A percentile compares a stretch with the other conserved stretches of the same genome.
Evolutionary conservation across 495 filamentous ascomycete genomes (phyloP).

Genomic region (Sphaerosporella brunnea): DNA sequence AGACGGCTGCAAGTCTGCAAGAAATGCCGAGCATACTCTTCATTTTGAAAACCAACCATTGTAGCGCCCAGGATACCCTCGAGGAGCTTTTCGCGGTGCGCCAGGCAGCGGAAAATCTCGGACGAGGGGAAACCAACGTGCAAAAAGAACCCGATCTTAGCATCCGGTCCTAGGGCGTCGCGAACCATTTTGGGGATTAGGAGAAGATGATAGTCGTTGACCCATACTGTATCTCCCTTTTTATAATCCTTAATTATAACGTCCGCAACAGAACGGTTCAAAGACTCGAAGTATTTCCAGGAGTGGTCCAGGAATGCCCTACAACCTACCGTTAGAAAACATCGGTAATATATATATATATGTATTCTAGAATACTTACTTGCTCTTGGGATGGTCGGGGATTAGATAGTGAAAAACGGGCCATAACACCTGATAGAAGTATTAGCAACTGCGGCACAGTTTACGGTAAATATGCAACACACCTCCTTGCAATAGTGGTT

Average conservation of each 20-base stretch:
- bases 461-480: too few species aligned
- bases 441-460: too few species aligned
- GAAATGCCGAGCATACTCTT: constrained; percentile 84
- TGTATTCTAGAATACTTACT: too few species aligned
- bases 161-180: constrained; percentile 63
- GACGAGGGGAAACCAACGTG: constrained; percentile 91
- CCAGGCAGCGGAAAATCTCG: constrained; percentile 80
- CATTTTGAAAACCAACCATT: constrained; percentile 77
- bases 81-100: constrained; percentile 63
- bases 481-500: constrained; percentile 67
- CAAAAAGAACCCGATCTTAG: constrained; percentile 86
- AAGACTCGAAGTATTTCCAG: constrained; percentile 77
- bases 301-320: constrained; percentile 81
- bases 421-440: constrained; percentile 74
- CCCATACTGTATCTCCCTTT: constrained; percentile 74
- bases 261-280: constrained; percentile 82
- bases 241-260: constrained; percentile 81
- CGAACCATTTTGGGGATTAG: constrained; percentile 85
- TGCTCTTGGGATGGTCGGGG: constrained; percentile 91
- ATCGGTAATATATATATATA: too few species aligned
- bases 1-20: constrained; percentile 82
- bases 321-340: too few species aligned
- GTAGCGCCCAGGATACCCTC: constrained; percentile 85
- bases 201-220: constrained; percentile 85
- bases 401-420: constrained; percentile 93